Base-by-base conservation (phyloP, 441 rosid species). In the Breynia disticha region DNA sequence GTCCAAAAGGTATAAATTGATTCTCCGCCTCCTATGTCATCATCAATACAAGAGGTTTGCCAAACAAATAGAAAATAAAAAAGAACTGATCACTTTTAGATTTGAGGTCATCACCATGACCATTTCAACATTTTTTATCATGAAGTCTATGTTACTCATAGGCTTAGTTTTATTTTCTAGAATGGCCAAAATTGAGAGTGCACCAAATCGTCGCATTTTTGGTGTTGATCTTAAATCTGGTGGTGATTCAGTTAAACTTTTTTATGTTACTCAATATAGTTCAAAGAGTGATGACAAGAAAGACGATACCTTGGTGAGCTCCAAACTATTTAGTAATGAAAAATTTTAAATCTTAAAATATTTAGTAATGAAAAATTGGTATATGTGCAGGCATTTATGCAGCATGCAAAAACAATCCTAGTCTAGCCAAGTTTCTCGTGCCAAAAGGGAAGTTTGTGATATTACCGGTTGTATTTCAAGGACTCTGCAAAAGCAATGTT, bases 381-480 rank as follows among this genome's bases (percentile, higher is more conserved):
- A 56, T 11, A n/a, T 2, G 48, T 60, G 61, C 67, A 79, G 78
- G 59, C 73, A 0, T 64, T 75, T 15, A 43, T 48, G 4, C 20
- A 24, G 64, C 80, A 8, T 72, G 79, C 78, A 37, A 12, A 10
- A 70, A 67, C 5, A 75, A 78, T 12, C 77, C 48, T n/a, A 45
- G 20, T 9, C 59, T 69, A 5, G 69, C 78, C 2, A 68, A 62
- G 52, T 1, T 72, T 11, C 14, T 64, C 5, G 51, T 79, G 19
- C 80, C 80, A 6, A 4, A 32, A 6, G 80, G 80, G 14, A 65
- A 59, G 11, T 79, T 52, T 42, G 2, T 68, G 18, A 13, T 61
- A 0, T 59, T 73, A 0, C 67, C 63, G 0, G 53, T 64, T 0
- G 37, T 66, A 16, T 68, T 79, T 55, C 53, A 56, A 54, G 82